These are phyloP conservation scores for Phytopythium montanum DNA, from an alignment of 352 stramenopile genomes.

Conservation along the genomic window DNA sequence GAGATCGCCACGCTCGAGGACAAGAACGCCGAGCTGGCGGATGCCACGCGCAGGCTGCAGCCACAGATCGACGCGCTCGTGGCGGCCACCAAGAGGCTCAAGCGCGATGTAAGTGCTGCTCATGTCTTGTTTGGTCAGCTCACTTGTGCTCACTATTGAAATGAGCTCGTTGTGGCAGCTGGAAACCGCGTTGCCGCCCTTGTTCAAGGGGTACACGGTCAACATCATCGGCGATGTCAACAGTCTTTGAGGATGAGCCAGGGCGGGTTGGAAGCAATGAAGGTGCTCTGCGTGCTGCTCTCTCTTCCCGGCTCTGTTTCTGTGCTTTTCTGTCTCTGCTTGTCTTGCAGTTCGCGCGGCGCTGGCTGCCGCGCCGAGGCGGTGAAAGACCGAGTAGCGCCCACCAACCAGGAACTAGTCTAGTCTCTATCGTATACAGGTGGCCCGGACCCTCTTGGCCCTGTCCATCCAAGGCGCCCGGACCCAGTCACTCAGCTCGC, in stretches of 20 bases:
- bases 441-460: no score
- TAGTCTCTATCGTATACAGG: slow-evolving; percentile 66
- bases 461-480: not conserved
- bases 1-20: slow-evolving; percentile 67
- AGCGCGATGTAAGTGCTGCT: slow-evolving; percentile 44
- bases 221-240: slow-evolving; percentile 84
- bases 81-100: slow-evolving; percentile 56
- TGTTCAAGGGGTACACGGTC: slow-evolving; percentile 80
- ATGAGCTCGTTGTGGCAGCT: slow-evolving; percentile 29
- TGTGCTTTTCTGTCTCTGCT: slow-evolving; percentile 7
- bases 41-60: slow-evolving; percentile 46
- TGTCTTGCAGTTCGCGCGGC: slow-evolving; percentile 1
- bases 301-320: slow-evolving; percentile 6
- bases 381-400: slow-evolving; percentile 57
- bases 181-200: slow-evolving; percentile 43
- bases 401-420: slow-evolving; percentile 83
- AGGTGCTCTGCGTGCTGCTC: slow-evolving; percentile 5
- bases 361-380: not conserved
- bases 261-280: not conserved
- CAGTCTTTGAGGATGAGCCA: slow-evolving; percentile 26
- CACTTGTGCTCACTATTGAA: not conserved
- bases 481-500: not conserved
- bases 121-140: not conserved
- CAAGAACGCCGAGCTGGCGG: slow-evolving; percentile 68
- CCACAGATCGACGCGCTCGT: slow-evolving; percentile 54